Evolutionary conservation across 1,284 basidiomycete species (phyloP), one percentile per base, ranked within the genome.

Genomic region (Naganishia albida): DNA sequence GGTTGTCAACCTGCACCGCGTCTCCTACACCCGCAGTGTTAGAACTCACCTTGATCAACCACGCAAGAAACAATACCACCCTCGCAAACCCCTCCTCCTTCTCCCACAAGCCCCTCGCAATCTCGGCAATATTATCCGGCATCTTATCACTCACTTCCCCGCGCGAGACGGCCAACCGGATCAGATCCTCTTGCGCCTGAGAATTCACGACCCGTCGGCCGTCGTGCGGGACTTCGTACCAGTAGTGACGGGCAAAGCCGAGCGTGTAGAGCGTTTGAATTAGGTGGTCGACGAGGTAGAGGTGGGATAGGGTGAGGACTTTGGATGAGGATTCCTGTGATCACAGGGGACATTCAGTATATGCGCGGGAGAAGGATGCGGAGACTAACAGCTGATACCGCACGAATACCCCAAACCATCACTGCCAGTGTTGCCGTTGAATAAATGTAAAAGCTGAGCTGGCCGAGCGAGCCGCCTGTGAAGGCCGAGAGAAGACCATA

Each of bases 401-500:
- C 88, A 67, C 86, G 87, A 65, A 99, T 78, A 18, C 93, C 95
- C 93, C 94, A 97, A 1, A 86, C 83, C 39, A 95, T 85, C 0
- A 87, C 88, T 28, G 88, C 83, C 59, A 99, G 86, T 30, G 88
- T 91, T 18, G 88, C 78, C 62, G 90, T 87, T 13, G 92, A 96
- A 81, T 99, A 99, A 43, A 93, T 83, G 79, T 99, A 99, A 74
- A 93, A 84, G 77, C 86, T 88, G 66, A 97, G 83, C 80, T 99
- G 95, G 0, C 90, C 86, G 71, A 93, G 88, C 8, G 91, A 88
- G 25, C 92, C 93, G 43, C 91, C 91, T 51, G 91, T 88, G 70
- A 95, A 82, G 69, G 95, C 84, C 16, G 93, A 93, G 59, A 99
- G 88, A 69, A 99, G 86, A 62, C 95, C 95, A 77, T 97, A 99